These are phyloP conservation scores for Schoenoplectus tabernaemontani DNA, from an alignment of 202 grass and related monocot species.

Conservation along the genomic window DNA sequence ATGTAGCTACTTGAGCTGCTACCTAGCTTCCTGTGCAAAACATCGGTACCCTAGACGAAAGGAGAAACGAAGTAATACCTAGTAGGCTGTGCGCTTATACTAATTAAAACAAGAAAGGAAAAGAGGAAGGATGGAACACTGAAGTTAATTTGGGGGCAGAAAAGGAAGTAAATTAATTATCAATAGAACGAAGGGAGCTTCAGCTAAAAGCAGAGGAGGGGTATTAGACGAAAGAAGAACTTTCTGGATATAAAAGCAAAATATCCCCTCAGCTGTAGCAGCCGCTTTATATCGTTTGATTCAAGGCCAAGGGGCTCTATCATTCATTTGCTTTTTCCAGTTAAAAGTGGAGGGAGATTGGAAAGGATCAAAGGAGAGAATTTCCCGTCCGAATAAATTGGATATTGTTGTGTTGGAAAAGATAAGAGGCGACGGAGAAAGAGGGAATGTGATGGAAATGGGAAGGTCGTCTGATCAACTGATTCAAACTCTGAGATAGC, in stretches of 20 bases:
- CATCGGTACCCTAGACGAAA: not conserved
- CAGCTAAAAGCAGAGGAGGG: not conserved
- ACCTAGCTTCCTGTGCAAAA: not conserved
- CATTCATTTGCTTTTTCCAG: no score
- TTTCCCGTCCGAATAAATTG: no score
- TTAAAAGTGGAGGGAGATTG: no score
- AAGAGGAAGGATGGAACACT: not conserved
- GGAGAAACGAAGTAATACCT: not conserved
- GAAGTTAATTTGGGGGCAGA: not conserved
- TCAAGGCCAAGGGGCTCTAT: not conserved
- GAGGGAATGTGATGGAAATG: not conserved
- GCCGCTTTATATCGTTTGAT: not conserved
- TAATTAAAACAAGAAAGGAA: no score
- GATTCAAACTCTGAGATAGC: not conserved
- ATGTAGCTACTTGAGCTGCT: not conserved
- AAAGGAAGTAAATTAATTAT: not conserved
- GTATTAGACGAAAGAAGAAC: not conserved
- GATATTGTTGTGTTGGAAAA: not conserved
- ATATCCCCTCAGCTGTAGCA: not conserved
- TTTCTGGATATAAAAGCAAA: slow-evolving; percentile 1
- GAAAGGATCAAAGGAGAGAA: no score
- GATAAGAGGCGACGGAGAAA: not conserved
- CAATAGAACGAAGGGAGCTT: not conserved
- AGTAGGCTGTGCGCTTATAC: no score
- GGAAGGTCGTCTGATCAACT: not conserved